phyloP scores from a whole-genome alignment of 768 basidiomycete species.

The Pulveroboletus sp. region DNA sequence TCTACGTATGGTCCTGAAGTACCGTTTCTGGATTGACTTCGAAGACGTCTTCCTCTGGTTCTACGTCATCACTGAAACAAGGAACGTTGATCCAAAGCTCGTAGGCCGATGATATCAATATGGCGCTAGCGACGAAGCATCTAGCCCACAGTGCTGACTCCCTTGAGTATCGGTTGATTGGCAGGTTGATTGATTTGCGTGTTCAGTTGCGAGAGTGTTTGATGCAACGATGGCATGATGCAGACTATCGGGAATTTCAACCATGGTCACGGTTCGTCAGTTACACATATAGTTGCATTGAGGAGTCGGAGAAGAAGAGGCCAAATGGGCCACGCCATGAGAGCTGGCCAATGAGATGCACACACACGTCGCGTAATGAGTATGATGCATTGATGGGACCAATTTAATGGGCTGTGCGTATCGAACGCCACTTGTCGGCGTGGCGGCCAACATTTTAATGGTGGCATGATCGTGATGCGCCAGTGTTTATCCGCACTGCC shows the following conservation, averaged over 20 bases:
- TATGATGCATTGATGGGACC: too few relatives aligned
- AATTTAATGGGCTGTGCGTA: neutral
- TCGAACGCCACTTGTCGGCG: neutral
- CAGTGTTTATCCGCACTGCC: neutral
- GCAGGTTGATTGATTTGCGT: too few relatives aligned
- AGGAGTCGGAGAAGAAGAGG: too few relatives aligned
- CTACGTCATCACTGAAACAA: conserved; percentile 37
- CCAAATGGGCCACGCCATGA: neutral
- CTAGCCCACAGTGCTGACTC: too few relatives aligned
- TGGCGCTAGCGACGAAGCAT: neutral
- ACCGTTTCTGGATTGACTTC: conserved; percentile 38
- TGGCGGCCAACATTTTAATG: neutral
- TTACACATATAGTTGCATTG: neutral
- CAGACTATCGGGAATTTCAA: neutral
- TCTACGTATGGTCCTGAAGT: conserved; percentile 38
- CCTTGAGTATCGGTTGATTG: neutral
- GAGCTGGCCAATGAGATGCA: neutral
- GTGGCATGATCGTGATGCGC: neutral
- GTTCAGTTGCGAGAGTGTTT: too few relatives aligned
- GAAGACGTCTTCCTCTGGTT: conserved; percentile 35
- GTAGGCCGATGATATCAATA: too few relatives aligned
- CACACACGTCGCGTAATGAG: neutral
- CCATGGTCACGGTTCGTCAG: neutral
- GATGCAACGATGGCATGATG: neutral
- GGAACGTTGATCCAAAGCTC: conserved; percentile 18